Conservation (phyloP, 805 yeast genomes). For the Metschnikowia kunwiensis region DNA sequence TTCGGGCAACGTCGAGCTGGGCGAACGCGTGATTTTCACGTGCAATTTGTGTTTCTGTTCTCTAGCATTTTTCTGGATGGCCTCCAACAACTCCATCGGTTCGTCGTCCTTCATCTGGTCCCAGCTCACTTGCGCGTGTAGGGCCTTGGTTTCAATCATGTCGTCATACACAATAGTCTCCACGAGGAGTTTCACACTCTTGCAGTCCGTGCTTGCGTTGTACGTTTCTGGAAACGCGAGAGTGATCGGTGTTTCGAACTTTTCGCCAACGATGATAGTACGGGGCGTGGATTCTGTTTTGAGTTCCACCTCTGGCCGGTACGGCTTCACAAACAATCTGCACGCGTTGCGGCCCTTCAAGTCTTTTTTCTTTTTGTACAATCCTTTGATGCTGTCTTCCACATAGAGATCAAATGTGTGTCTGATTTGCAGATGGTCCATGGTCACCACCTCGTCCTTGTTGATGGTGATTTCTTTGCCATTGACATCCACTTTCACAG, state of each 20-base stretch:
- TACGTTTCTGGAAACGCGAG: conserved; percentile 19
- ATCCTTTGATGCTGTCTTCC: not conserved
- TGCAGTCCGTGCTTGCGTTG: conserved; percentile 17
- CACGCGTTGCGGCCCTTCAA: conserved; percentile 10
- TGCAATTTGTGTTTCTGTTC: conserved; percentile 17
- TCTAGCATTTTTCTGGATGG: conserved; percentile 11
- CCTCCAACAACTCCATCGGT: conserved; percentile 24
- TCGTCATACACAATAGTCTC: conserved; percentile 19
- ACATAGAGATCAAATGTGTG: conserved; percentile 6
- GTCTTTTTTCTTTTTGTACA: conserved; percentile 3
- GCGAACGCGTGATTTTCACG: conserved; percentile 23
- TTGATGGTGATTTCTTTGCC: conserved; percentile 1
- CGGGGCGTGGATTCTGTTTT: conserved; percentile 9
- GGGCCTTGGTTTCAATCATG: conserved; percentile 16
- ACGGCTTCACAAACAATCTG: conserved; percentile 13
- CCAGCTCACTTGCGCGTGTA: conserved; percentile 31
- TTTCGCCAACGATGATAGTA: conserved; percentile 31
- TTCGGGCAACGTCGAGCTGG: conserved; percentile 16
- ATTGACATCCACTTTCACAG: conserved; percentile 6
- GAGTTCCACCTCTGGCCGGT: conserved; percentile 26
- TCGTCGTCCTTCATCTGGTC: conserved; percentile 39
- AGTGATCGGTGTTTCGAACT: conserved; percentile 21
- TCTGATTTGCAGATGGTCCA: conserved; percentile 1
- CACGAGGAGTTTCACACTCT: conserved; percentile 22
- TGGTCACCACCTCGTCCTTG: conserved; percentile 2